These are phyloP conservation scores for Hirschfeldia incana DNA, from an alignment of 345 rosid genomes.

Conservation along the genomic window DNA sequence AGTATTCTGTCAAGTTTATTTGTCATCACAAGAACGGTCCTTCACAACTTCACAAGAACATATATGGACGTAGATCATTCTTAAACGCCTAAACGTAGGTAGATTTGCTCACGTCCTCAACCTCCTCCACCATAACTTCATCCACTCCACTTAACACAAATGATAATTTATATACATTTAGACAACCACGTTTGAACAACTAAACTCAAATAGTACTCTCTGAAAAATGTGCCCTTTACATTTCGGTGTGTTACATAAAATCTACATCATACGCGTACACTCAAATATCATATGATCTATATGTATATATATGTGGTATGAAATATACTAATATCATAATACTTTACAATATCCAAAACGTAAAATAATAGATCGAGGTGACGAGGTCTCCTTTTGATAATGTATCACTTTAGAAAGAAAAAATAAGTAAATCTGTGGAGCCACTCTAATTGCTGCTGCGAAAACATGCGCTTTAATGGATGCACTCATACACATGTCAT, in stretches of 20 bases:
- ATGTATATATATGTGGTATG: background rate
- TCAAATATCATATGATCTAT: background rate
- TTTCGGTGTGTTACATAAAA: background rate
- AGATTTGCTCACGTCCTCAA: too few relatives aligned
- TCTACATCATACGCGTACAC: background rate
- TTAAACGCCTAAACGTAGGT: too few relatives aligned
- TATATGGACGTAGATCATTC: too few relatives aligned
- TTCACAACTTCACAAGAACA: too few relatives aligned
- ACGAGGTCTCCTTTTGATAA: slow-evolving; percentile 22
- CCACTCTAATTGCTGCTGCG: slow-evolving; percentile 35
- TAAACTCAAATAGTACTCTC: background rate
- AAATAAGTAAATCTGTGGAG: slow-evolving; percentile 37
- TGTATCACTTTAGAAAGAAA: slow-evolving; percentile 30
- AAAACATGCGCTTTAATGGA: slow-evolving; percentile 27
- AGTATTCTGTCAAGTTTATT: too few relatives aligned
- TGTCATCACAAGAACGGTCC: too few relatives aligned
- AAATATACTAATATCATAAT: background rate
- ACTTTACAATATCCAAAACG: slow-evolving; percentile 13
- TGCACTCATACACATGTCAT: slow-evolving; percentile 40
- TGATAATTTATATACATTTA: background rate
- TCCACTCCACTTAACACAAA: background rate
- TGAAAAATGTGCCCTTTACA: background rate
- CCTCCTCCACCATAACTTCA: background rate
- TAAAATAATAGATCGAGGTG: background rate
- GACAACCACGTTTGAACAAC: background rate